Conservation (phyloP, 2,329 filamentous ascomycete genomes). For the Raffaelea ambrosiae region DNA sequence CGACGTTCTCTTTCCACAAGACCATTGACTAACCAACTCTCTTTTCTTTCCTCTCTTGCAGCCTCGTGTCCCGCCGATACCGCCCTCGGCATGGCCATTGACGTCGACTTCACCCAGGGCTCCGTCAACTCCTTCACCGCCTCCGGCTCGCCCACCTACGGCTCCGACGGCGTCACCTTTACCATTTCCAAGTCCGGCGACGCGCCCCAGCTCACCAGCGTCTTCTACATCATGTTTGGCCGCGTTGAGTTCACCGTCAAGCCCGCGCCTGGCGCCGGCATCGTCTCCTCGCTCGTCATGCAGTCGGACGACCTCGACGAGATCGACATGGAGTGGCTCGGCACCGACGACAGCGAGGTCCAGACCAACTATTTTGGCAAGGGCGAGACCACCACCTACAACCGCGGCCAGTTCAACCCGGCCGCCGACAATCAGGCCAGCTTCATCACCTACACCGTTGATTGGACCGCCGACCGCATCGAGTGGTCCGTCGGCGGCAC, state of each 20-base stretch:
- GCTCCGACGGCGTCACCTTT: slow-evolving; percentile 68
- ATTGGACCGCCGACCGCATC: slow-evolving; percentile 82
- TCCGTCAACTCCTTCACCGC: slow-evolving; percentile 70
- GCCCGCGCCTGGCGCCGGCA: slow-evolving; percentile 78
- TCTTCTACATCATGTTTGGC: slow-evolving; percentile 99
- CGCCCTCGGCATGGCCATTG: slow-evolving; percentile 73
- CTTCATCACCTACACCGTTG: slow-evolving; percentile 82
- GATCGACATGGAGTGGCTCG: slow-evolving; percentile 96
- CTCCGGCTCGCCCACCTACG: slow-evolving; percentile 63
- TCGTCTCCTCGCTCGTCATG: slow-evolving; percentile 86
- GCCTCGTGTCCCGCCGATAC: slow-evolving; percentile 64
- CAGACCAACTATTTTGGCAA: slow-evolving; percentile 98
- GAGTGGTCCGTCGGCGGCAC: slow-evolving; percentile 78
- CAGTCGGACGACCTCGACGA: slow-evolving; percentile 90
- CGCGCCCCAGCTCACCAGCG: slow-evolving; percentile 73
- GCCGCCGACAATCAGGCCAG: slow-evolving; percentile 58
- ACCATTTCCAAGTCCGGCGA: slow-evolving; percentile 72
- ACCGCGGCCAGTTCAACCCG: slow-evolving; percentile 76
- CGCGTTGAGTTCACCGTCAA: slow-evolving; percentile 79
- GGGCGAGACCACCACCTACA: slow-evolving; percentile 75
- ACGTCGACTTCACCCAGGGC: slow-evolving; percentile 75
- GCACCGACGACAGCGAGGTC: slow-evolving; percentile 65
- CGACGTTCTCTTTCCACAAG: not conserved
- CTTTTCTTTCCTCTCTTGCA: slow-evolving; percentile 11
- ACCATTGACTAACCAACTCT: not conserved